phyloP scores from a whole-genome alignment of 2,329 filamentous ascomycete genomes.

The Ploettnerulaceae sp. region DNA sequence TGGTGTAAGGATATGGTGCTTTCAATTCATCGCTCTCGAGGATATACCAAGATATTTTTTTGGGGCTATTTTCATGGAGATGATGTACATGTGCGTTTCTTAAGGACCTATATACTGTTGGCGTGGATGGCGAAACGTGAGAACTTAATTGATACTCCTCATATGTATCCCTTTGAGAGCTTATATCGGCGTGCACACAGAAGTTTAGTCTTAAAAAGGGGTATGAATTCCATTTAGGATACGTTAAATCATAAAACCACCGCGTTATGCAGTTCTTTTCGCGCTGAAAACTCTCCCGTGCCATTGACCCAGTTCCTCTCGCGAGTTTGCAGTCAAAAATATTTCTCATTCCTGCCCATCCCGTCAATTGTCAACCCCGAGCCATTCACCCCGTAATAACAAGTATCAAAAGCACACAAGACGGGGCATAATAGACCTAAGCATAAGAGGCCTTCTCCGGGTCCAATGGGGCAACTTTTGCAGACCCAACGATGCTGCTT shows the following conservation, averaged over 20 bases:
- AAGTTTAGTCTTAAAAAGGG: neutral
- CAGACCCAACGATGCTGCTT: slow-evolving; percentile 24
- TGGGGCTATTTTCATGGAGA: too few species aligned
- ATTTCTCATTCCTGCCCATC: neutral
- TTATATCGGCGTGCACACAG: too few species aligned
- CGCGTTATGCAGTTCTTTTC: neutral
- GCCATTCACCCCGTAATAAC: neutral
- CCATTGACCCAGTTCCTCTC: neutral
- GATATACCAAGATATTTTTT: too few species aligned
- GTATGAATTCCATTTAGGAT: slow-evolving; percentile 1
- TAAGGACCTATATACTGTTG: too few species aligned
- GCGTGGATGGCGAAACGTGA: too few species aligned
- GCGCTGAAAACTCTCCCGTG: neutral
- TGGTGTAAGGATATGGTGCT: too few species aligned
- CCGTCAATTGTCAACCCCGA: neutral
- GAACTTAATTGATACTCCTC: too few species aligned
- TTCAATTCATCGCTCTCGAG: too few species aligned
- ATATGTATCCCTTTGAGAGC: too few species aligned
- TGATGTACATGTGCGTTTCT: too few species aligned
- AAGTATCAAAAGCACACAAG: slow-evolving; percentile 4
- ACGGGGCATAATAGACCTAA: slow-evolving; percentile 12
- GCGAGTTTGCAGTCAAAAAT: neutral
- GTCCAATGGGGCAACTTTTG: slow-evolving; percentile 30
- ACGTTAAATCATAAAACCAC: neutral
- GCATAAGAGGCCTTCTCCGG: slow-evolving; percentile 27